phyloP scores from a whole-genome alignment of 116 monocot genomes.

The Papilionanthe hybrid region DNA sequence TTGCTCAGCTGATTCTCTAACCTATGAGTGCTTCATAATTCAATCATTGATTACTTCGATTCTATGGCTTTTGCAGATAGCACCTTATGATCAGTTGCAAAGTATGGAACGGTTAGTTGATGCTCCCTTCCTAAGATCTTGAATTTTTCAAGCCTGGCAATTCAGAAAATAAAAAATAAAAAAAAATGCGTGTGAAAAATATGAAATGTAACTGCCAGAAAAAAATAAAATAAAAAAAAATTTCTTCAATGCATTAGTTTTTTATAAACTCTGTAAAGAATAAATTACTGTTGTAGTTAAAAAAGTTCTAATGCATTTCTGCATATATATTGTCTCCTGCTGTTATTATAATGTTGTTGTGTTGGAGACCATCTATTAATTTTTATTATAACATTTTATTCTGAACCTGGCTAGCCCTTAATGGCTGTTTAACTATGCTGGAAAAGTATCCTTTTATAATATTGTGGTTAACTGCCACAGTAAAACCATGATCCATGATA shows the following conservation, averaged over 20 bases:
- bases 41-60: too few species aligned
- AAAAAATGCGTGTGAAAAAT: not conserved
- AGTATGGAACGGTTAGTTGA: constrained; percentile 80
- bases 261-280: not conserved
- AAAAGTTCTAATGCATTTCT: not conserved
- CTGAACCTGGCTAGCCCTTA: too few species aligned
- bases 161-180: not conserved
- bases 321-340: not conserved
- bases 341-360: not conserved
- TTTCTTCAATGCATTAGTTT: not conserved
- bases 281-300: not conserved
- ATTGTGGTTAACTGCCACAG: too few species aligned
- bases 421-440: too few species aligned
- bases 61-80: constrained; percentile 56
- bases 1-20: too few species aligned
- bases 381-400: too few species aligned
- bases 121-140: constrained; percentile 21
- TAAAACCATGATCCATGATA: too few species aligned
- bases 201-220: not conserved
- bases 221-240: not conserved
- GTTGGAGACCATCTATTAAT: too few species aligned
- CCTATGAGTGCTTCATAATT: too few species aligned
- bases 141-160: not conserved
- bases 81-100: constrained; percentile 94
- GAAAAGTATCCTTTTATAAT: too few species aligned